A percentile compares a stretch with the other conserved stretches of the same genome.
Evolutionary conservation across 768 basidiomycete species (phyloP).

Genomic region (Tricholoma matsutake): DNA sequence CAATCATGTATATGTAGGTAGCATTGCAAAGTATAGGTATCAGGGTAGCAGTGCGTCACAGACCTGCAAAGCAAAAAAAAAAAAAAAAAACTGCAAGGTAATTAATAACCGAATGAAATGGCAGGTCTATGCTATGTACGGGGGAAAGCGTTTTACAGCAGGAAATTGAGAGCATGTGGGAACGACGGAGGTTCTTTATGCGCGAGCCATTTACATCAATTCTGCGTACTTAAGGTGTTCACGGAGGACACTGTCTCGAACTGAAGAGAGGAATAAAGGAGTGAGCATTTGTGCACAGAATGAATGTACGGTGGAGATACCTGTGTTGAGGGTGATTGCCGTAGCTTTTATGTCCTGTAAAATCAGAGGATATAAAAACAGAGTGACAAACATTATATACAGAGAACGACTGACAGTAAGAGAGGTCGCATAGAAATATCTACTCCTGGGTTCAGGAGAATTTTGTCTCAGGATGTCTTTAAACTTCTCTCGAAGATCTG

Average conservation of each 20-base stretch:
- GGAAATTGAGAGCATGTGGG: too few species aligned
- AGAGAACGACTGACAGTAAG: constrained; percentile 45
- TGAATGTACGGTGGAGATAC: constrained; percentile 20
- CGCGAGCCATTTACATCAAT: constrained; percentile 27
- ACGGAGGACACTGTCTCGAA: constrained; percentile 52
- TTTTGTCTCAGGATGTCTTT: constrained; percentile 50
- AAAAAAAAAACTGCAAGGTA: too few species aligned
- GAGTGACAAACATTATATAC: background rate
- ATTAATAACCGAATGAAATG: too few species aligned
- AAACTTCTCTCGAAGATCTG: constrained; percentile 41
- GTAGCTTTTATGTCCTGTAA: constrained; percentile 55
- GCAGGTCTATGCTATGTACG: too few species aligned
- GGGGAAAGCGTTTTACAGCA: too few species aligned
- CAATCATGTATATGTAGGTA: too few species aligned
- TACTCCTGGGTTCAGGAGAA: constrained; percentile 46
- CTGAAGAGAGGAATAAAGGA: constrained; percentile 22
- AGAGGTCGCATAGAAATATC: constrained; percentile 59
- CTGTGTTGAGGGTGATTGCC: constrained; percentile 47
- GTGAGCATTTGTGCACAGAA: background rate
- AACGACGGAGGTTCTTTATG: too few species aligned
- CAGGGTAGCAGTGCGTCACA: too few species aligned
- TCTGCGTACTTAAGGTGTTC: constrained; percentile 48
- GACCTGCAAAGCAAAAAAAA: too few species aligned
- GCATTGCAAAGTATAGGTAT: too few species aligned
- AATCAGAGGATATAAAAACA: background rate